Evolutionary conservation across 495 filamentous ascomycete species (phyloP), one percentile per base, ranked within the genome.

Genomic region (Podospora didyma): DNA sequence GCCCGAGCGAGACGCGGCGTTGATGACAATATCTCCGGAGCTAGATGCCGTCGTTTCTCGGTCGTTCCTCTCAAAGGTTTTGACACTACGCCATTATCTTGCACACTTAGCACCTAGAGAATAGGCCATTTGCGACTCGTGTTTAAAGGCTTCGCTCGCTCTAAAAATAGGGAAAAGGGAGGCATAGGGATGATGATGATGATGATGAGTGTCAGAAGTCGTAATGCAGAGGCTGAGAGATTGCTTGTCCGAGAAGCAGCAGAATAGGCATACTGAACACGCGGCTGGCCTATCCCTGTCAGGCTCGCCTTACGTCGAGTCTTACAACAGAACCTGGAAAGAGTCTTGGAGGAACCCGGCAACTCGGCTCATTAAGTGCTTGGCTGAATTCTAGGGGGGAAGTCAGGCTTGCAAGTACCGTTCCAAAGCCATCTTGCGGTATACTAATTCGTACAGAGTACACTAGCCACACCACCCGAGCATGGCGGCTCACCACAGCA

Each of bases 361-460:
- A 50, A 41, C 46, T 56, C 46, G 54, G 54, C 54, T 56, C 46
- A 45, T 37, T 14, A 7, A 50, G 24, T 56, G 54, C 54, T 17
- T 10, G 45, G 19, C 28, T 19, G 26, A 31, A 31, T 4, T 17
- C 37, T 3, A 41, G 6, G 12, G 37, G 16, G 3, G 7, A 14
- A 14, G 39, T 31, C 10, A 42, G 12, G 39, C n/a, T 14, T 5
- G 2, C 39, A 7, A 42, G n/a, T 14, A 16, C 14, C n/a, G n/a
- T n/a, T n/a, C n/a, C n/a, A n/a, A n/a, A n/a, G n/a, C n/a, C n/a
- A n/a, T n/a, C n/a, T n/a, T n/a, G n/a, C n/a, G n/a, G n/a, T n/a
- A n/a, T n/a, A n/a, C n/a, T n/a, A n/a, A n/a, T n/a, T n/a, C n/a
- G n/a, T n/a, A n/a, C n/a, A n/a, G n/a, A n/a, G n/a, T n/a, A n/a